Base-by-base conservation (phyloP, 2,329 filamentous ascomycete species). In the Ceratocystis papillata region DNA sequence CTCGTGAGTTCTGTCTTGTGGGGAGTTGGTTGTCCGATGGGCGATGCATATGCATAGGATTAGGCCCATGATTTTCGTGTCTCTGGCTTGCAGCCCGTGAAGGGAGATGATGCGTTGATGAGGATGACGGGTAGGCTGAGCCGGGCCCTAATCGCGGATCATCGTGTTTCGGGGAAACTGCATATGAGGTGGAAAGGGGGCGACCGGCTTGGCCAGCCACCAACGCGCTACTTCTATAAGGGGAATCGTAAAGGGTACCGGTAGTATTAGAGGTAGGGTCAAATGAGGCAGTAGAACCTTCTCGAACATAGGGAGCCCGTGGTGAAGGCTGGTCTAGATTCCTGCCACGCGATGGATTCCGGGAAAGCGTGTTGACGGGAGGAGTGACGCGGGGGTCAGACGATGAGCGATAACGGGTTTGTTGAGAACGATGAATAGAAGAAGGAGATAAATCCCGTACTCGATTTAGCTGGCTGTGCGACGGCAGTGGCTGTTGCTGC, bases 1-100 rank as follows among this genome's bases (percentile, higher is more conserved):
- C 85, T 73, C 86, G 84, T 10, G 91, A 96, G 71, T 86, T 88
- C 73, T 87, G 83, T 59, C 67, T 53, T 33, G 62, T 55, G 7
- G 62, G 64, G 22, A 65, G 22, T 44, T 68, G 67, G 22, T 37
- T 37, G 17, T 68, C 64, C 53, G 64, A 61, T 17, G 63, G 53
- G 53, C 25, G 53, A n/a, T 30, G 53, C 15, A 17, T 28, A 8
- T 57, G 53, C 30, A 30, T n/a, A 2, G 50, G 22, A 10, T 20
- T 25, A n/a, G 41, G 48, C 3, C 46, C 50, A 30, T 45, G 41
- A 20, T 20, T 62, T n/a, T 63, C 33, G 55, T 57, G 53, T 33
- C 67, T 62, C 46, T 68, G 67, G 44, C 67, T 68, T 20, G 46
- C 22, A 30, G 64, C 67, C 25, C 67, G 64, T 15, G 62, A 64